Base-by-base conservation (phyloP, 352 stramenopile genomes). In the Pythium coloratum region DNA sequence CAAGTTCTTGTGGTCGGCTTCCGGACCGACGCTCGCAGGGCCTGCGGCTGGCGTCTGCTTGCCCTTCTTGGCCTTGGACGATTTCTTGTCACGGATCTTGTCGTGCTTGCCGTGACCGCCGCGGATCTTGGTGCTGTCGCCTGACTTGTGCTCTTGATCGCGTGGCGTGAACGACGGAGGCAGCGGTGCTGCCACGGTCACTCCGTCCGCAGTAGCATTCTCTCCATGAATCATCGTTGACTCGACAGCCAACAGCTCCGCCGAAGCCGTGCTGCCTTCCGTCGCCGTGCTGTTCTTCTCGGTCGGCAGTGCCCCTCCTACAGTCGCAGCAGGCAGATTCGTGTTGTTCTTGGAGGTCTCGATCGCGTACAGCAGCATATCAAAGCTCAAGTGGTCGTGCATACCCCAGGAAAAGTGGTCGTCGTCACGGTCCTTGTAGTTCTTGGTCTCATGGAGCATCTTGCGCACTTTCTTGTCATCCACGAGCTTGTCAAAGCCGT, bases 401-500 rank as follows among this genome's bases (percentile, higher is more conserved):
- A 90, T 87, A 5, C 81, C 84, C 76, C 80, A 89, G 0, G 74
- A 84, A 42, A 89, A 88, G 51, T 86, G 80, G 34, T 92, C 84
- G 33, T 89, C 81, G 3, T 78, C 70, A 30, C 62, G 80, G 57
- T 87, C 87, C 64, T 83, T 80, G 67, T 89, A 82, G 9, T 79
- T 66, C 14, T 70, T 77, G 8, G 69, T 70, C 18, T 90, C 81
- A 26, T 88, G 83, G 34, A 91, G 69, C 77, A 90, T 84, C 58
- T 82, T 79, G 38, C 80, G 80, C 24, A 92, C 69, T 62, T 88
- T 87, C 30, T 73, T 78, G 64, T 88, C 80, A 38, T 88, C 81
- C 10, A 90, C 78, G 33, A 90, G 72, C 67, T 86, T 87, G 58
- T 92, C 81, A 44, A 92, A 92, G 20, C 78, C 80, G 62, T 92